A percentile compares a stretch with the other conserved stretches of the same genome.
Evolutionary conservation across 2,329 filamentous ascomycete species (phyloP).

Genomic region (Neocucurbitaria cava): DNA sequence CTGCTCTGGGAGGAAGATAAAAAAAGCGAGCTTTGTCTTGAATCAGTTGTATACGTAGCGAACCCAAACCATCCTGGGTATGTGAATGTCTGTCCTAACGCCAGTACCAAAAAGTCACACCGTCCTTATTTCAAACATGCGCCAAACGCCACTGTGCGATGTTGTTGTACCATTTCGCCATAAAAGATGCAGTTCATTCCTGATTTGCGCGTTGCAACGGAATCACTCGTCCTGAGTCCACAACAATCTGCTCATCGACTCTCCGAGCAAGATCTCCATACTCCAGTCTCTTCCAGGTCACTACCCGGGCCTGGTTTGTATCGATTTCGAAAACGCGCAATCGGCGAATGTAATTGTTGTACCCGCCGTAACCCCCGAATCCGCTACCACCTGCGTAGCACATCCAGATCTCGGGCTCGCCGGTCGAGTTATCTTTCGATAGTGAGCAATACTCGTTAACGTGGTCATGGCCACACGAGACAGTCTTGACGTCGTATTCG

Average conservation of each 20-base stretch:
- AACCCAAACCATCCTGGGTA: background rate
- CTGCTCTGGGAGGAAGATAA: background rate
- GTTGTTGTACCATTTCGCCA: background rate
- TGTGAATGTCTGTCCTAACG: background rate
- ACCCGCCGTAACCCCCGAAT: slow-evolving; percentile 94
- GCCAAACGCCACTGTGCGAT: slow-evolving; percentile 3
- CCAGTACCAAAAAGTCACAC: background rate
- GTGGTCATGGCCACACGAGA: slow-evolving; percentile 94
- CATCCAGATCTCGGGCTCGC: slow-evolving; percentile 80
- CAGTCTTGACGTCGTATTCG: slow-evolving; percentile 82
- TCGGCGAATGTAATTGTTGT: slow-evolving; percentile 82
- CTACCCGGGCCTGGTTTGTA: slow-evolving; percentile 85
- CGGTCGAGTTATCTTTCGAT: slow-evolving; percentile 53
- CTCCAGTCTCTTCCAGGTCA: slow-evolving; percentile 91
- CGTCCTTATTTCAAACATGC: background rate
- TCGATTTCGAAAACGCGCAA: slow-evolving; percentile 92
- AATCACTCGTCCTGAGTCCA: slow-evolving; percentile 63
- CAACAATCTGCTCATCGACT: slow-evolving; percentile 67
- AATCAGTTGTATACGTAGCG: background rate
- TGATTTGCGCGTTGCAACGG: slow-evolving; percentile 16
- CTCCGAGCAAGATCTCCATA: slow-evolving; percentile 61
- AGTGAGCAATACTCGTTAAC: slow-evolving; percentile 96
- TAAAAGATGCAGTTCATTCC: background rate
- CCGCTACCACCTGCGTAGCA: slow-evolving; percentile 93
- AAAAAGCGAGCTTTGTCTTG: background rate